Evolutionary conservation across 495 filamentous ascomycete species (phyloP).

Genomic region (Penicillium desertorum): DNA sequence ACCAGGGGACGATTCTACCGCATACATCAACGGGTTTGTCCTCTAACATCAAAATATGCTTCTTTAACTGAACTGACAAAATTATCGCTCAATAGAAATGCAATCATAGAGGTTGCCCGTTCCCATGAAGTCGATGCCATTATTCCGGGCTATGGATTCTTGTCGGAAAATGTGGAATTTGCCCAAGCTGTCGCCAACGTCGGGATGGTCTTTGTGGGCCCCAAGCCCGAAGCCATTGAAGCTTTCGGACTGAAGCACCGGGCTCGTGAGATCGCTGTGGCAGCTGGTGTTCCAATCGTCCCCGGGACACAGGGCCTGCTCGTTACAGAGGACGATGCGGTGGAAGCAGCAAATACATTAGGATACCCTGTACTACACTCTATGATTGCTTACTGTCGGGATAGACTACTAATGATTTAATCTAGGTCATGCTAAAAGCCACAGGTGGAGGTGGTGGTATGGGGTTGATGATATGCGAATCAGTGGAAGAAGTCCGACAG

Average conservation of each 20-base stretch:
- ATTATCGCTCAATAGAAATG: slow-evolving; percentile 28
- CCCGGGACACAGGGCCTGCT: slow-evolving; percentile 46
- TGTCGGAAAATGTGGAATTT: slow-evolving; percentile 60
- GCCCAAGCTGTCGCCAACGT: slow-evolving; percentile 45
- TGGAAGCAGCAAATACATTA: slow-evolving; percentile 40
- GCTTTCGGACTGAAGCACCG: slow-evolving; percentile 59
- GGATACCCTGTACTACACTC: slow-evolving; percentile 45
- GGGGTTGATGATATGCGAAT: slow-evolving; percentile 22
- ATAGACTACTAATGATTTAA: slow-evolving; percentile 16
- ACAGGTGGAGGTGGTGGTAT: no score
- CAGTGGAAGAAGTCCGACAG: slow-evolving; percentile 38
- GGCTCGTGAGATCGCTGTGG: slow-evolving; percentile 50
- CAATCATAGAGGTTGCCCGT: slow-evolving; percentile 51
- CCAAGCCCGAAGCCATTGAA: slow-evolving; percentile 52
- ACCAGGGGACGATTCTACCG: slow-evolving; percentile 43
- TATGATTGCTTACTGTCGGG: background rate
- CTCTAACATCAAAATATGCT: background rate
- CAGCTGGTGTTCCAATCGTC: slow-evolving; percentile 54
- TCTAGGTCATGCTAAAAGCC: no score
- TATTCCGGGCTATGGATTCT: slow-evolving; percentile 59
- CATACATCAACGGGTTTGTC: slow-evolving; percentile 47
- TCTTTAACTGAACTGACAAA: background rate
- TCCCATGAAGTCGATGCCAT: slow-evolving; percentile 45
- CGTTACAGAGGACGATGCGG: slow-evolving; percentile 42
- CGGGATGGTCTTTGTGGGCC: slow-evolving; percentile 57